A percentile compares a stretch with the other conserved stretches of the same genome.
Conservation (phyloP, 371 early-diverging fungal species). For the Zopfochytrium polystomum region DNA sequence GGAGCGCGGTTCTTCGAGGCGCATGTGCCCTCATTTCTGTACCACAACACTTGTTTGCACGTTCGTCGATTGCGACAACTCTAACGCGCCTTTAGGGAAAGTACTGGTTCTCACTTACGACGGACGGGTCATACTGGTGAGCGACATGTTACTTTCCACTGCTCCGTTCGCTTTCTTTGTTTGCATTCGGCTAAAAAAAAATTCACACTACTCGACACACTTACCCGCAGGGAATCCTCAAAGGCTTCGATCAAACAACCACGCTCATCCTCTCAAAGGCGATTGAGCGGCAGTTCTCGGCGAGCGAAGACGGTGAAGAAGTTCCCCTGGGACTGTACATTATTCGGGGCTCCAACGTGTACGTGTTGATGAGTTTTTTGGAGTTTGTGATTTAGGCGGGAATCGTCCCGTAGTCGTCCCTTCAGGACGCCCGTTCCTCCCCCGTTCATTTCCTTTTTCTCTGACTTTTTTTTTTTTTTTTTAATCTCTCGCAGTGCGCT, state of each 20-base stretch:
- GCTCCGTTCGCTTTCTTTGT: background rate
- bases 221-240: too few relatives aligned
- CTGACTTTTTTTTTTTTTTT: constrained; percentile 2
- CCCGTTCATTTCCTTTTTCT: background rate
- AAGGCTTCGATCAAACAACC: constrained; percentile 76
- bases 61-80: too few relatives aligned
- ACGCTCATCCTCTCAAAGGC: constrained; percentile 72
- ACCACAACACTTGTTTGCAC: too few relatives aligned
- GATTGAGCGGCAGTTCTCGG: constrained; percentile 73
- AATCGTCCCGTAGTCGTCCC: too few relatives aligned
- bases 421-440: too few relatives aligned
- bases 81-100: constrained; percentile 13
- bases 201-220: constrained; percentile 19
- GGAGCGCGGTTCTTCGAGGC: too few relatives aligned
- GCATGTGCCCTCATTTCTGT: too few relatives aligned
- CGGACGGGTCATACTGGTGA: constrained; percentile 19
- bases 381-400: too few relatives aligned
- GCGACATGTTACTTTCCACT: background rate
- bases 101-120: constrained; percentile 23
- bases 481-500: constrained; percentile 16
- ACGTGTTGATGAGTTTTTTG: constrained; percentile 11
- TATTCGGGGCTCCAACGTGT: constrained; percentile 78
- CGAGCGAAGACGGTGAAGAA: constrained; percentile 65
- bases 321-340: constrained; percentile 72
- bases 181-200: background rate